Base-by-base conservation (phyloP, 1,284 basidiomycete species). In the Agroathelia rolfsii region DNA sequence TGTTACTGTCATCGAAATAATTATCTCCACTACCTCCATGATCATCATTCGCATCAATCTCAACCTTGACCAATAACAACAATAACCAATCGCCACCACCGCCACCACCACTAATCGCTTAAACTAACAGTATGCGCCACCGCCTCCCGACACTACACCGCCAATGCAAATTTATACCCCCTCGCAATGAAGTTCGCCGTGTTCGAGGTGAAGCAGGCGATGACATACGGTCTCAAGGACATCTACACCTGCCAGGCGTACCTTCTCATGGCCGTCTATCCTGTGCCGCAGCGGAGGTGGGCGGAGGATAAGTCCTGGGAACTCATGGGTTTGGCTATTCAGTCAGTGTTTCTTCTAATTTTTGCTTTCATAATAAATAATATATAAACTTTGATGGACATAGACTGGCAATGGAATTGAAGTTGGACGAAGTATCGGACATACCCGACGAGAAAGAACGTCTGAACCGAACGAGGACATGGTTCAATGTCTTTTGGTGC, bases 401-500 rank as follows among this genome's bases (percentile, higher is more conserved):
- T 38, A 73, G 69, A 39, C 64, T 73, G 56, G 69, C 69, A 3
- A 56, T 64, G 25, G 66, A 72, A 36, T 55, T 75, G 4, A 58
- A 58, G 28, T 47, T 75, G 3, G 56, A 74, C 43, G 58, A 64
- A 35, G 64, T 65, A 12, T 54, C 57, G 7, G 35, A 47, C 10
- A 40, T 39, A n/a, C 55, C 51, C 25, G 49, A 53, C 28, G 60
- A 61, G 37, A 58, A 61, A 14, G 61, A 69, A 46, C 50, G 48
- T 10, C 43, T 70, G 13, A 72, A 73, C 44, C 61, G 74, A 28
- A 69, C 65, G 11, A 58, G 77, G 35, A 78, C 76, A 6, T 80
- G 77, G 77, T 59, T 79, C 31, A 70, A 71, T 45, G 76, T 73
- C 50, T 79, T 72, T 44, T 72, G n/a, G n/a, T n/a, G n/a, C n/a